A percentile compares a stretch with the other conserved stretches of the same genome.
phyloP scores from a whole-genome alignment of 1,139 yeast species.

The Suhomyces bolitotheri region DNA sequence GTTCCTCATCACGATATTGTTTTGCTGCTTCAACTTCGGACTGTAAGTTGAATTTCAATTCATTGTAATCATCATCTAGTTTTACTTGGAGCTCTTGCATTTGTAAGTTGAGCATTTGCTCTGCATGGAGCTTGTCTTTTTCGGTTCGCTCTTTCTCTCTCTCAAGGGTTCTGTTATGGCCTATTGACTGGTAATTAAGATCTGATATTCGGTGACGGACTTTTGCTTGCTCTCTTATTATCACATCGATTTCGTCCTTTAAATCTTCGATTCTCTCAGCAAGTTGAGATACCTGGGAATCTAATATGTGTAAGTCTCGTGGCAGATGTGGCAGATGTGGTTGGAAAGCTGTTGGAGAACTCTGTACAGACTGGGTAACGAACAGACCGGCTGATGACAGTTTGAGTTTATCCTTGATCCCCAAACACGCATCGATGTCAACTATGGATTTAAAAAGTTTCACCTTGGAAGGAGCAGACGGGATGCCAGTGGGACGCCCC shows the following conservation, averaged over 20 bases:
- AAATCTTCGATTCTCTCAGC: slow-evolving; percentile 12
- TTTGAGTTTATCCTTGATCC: slow-evolving; percentile 10
- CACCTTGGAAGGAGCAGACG: slow-evolving; percentile 7
- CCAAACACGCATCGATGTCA: slow-evolving; percentile 14
- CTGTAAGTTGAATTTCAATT: slow-evolving; percentile 33
- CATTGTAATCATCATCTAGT: slow-evolving; percentile 30
- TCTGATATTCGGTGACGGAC: slow-evolving; percentile 11
- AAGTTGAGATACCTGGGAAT: slow-evolving; percentile 6
- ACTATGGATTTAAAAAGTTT: slow-evolving; percentile 3
- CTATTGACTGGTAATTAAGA: slow-evolving; percentile 9
- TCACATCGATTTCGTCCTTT: slow-evolving; percentile 16
- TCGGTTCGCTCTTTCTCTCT: slow-evolving; percentile 13
- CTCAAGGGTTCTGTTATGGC: slow-evolving; percentile 11
- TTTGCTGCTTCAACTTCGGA: slow-evolving; percentile 32
- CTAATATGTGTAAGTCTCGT: slow-evolving; percentile 5
- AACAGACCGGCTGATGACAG: neutral
- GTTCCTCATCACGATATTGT: slow-evolving; percentile 27
- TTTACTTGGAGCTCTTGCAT: slow-evolving; percentile 18
- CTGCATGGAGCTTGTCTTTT: slow-evolving; percentile 14
- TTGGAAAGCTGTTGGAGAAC: neutral
- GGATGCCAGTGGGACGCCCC: slow-evolving; percentile 9
- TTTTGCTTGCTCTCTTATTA: slow-evolving; percentile 15
- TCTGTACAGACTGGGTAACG: neutral
- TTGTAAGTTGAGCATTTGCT: slow-evolving; percentile 16
- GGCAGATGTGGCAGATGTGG: neutral